phyloP scores from a whole-genome alignment of 176 grass and related monocot genomes.

The Eragrostis curvula region DNA sequence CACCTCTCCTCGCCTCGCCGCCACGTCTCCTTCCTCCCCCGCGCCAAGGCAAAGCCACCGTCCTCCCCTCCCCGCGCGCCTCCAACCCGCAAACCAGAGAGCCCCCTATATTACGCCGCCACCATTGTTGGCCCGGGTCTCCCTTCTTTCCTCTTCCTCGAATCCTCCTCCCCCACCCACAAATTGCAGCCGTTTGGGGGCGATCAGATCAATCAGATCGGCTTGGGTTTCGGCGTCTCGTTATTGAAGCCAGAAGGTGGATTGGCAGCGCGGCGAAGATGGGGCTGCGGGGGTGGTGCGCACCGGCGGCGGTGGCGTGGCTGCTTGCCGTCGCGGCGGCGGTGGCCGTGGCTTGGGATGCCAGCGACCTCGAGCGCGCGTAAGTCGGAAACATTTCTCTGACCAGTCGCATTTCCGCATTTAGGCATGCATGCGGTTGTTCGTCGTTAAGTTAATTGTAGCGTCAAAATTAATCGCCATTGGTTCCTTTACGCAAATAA shows the following conservation, averaged over 20 bases:
- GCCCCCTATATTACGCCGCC: slow-evolving; percentile 9
- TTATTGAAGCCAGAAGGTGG: too few species aligned
- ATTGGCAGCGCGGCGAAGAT: too few species aligned
- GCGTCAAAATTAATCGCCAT: background rate
- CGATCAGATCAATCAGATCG: too few species aligned
- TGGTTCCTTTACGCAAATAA: background rate
- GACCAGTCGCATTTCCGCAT: background rate
- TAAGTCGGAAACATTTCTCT: slow-evolving; percentile 38
- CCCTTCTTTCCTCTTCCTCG: background rate
- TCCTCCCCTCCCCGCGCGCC: background rate
- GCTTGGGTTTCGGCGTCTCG: too few species aligned
- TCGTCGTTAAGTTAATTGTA: background rate
- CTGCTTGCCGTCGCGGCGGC: slow-evolving; percentile 21
- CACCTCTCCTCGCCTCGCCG: background rate
- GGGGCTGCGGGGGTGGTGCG: slow-evolving; percentile 20
- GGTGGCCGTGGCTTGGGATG: background rate
- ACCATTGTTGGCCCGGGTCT: background rate
- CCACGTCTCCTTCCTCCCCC: slow-evolving; percentile 40
- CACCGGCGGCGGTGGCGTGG: slow-evolving; percentile 14
- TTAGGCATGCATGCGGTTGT: background rate
- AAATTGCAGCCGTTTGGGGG: too few species aligned
- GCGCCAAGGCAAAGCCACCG: slow-evolving; percentile 41
- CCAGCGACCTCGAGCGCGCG: slow-evolving; percentile 53
- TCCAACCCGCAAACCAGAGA: background rate
- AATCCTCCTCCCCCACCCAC: background rate